A percentile compares a stretch with the other conserved stretches of the same genome.
These are phyloP conservation scores for Lachancea thermotolerans DNA, from an alignment of 805 yeast genomes.

Conservation along the genomic window DNA sequence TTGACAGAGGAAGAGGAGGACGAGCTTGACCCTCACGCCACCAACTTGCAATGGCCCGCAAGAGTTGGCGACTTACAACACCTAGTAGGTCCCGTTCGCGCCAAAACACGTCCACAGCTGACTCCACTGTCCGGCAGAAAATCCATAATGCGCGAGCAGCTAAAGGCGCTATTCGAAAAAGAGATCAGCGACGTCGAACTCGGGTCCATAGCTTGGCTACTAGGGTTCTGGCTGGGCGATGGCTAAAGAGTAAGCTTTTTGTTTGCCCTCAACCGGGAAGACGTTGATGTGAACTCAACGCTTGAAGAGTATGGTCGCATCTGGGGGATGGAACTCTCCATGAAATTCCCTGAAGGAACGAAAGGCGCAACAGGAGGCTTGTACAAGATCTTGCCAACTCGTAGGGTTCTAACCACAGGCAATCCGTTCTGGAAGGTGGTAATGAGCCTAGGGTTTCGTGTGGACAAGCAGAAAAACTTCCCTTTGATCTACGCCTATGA, in stretches of 20 bases:
- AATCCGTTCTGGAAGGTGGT: neutral
- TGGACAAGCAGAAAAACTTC: slow-evolving; percentile 1
- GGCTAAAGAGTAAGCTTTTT: slow-evolving; percentile 4
- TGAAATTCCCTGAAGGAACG: too few species aligned
- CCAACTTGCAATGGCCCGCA: neutral
- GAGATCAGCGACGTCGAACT: neutral
- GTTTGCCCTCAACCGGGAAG: slow-evolving; percentile 3
- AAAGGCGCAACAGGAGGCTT: neutral
- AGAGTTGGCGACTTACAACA: neutral
- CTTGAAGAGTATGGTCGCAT: too few species aligned
- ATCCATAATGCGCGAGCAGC: too few species aligned
- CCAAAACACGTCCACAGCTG: neutral
- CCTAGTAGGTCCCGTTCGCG: neutral
- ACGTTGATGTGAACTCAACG: neutral
- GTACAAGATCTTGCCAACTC: neutral
- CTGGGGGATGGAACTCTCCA: too few species aligned
- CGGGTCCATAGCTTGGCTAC: slow-evolving; percentile 7
- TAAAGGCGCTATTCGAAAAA: neutral
- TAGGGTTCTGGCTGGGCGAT: slow-evolving; percentile 11
- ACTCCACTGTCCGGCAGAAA: neutral
- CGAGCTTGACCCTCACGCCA: neutral
- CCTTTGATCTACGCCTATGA: slow-evolving; percentile 1
- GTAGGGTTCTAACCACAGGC: neutral
- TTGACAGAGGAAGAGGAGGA: neutral
- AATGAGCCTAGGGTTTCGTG: neutral